Evolutionary conservation across 192 early-diverging fungal species (phyloP).

Genomic region (Rhizophlyctis rosea): DNA sequence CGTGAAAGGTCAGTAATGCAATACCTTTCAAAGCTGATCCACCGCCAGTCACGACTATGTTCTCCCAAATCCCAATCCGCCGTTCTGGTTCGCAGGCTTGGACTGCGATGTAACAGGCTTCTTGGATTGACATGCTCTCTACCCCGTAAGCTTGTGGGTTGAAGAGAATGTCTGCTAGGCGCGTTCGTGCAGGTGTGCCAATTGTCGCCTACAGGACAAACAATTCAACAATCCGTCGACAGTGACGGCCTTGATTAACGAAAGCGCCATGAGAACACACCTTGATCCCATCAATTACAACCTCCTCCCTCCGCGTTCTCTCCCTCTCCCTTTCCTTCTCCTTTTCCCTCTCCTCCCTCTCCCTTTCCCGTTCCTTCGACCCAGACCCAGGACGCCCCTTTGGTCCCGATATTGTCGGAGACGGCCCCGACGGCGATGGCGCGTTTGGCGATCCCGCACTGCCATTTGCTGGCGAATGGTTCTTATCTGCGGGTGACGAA

Average conservation of each 20-base stretch:
- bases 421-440: too few species aligned
- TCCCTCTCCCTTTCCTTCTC: background rate
- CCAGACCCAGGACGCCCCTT: too few species aligned
- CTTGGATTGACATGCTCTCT: conserved; percentile 38
- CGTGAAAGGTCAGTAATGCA: background rate
- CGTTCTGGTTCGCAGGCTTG: conserved; percentile 65
- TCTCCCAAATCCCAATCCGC: conserved; percentile 80
- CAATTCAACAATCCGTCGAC: too few species aligned
- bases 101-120: conserved; percentile 65
- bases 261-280: too few species aligned
- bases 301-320: background rate
- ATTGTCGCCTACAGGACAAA: conserved; percentile 35
- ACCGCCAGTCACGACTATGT: conserved; percentile 83
- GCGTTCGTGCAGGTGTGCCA: conserved; percentile 53
- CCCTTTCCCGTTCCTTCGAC: background rate
- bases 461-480: too few species aligned
- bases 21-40: conserved; percentile 34
- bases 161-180: conserved; percentile 70
- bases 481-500: too few species aligned
- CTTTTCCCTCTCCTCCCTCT: background rate
- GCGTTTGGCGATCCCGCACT: too few species aligned
- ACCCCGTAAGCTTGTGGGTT: conserved; percentile 53
- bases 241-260: too few species aligned
- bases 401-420: too few species aligned
- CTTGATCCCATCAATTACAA: conserved; percentile 21